These are phyloP conservation scores for Vitis riparia DNA, from an alignment of 164 flowering plant species.

Conservation along the genomic window DNA sequence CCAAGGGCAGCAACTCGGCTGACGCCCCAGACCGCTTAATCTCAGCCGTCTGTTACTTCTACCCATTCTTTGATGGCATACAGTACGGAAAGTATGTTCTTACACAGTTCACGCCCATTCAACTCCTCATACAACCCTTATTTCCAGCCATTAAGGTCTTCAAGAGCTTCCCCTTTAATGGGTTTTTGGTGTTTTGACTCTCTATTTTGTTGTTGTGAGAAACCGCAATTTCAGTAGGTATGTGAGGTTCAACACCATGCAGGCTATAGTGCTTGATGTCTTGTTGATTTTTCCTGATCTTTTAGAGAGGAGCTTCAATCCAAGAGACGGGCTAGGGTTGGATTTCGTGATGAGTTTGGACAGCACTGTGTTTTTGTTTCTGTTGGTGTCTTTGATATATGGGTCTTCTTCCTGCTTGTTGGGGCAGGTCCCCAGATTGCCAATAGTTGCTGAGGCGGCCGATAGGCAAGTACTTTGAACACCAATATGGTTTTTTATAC, in stretches of 20 bases:
- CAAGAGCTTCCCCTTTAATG: conserved; percentile 91
- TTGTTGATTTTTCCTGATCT: conserved; percentile 89
- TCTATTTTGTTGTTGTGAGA: conserved; percentile 87
- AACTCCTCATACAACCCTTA: conserved; percentile 65
- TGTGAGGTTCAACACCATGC: conserved; percentile 98
- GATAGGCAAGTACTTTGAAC: conserved; percentile 84
- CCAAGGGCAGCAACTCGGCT: conserved; percentile 48
- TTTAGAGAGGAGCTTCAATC: conserved; percentile 74
- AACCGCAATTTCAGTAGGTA: conserved; percentile 82
- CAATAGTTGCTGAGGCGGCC: conserved; percentile 97
- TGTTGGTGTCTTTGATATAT: conserved; percentile 78
- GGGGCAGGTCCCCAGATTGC: conserved; percentile 92
- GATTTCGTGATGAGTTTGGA: conserved; percentile 93
- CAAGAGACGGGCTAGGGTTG: conserved; percentile 77
- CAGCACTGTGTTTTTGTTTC: conserved; percentile 87
- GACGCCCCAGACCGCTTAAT: conserved; percentile 78
- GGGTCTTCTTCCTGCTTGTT: conserved; percentile 80
- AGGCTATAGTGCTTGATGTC: conserved; percentile 92
- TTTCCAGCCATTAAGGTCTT: conserved; percentile 79
- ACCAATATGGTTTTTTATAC: conserved; percentile 5
- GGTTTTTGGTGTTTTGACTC: conserved; percentile 77
- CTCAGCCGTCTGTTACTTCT: conserved; percentile 85
- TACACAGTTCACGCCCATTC: conserved; percentile 73
- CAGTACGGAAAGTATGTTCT: conserved; percentile 89
- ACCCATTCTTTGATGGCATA: conserved; percentile 91